Percentiles rank a stretch among this genome's conserved stretches.
These are phyloP conservation scores for Backusella australiensis DNA, from an alignment of 192 early-diverging fungal genomes.

Conservation along the genomic window DNA sequence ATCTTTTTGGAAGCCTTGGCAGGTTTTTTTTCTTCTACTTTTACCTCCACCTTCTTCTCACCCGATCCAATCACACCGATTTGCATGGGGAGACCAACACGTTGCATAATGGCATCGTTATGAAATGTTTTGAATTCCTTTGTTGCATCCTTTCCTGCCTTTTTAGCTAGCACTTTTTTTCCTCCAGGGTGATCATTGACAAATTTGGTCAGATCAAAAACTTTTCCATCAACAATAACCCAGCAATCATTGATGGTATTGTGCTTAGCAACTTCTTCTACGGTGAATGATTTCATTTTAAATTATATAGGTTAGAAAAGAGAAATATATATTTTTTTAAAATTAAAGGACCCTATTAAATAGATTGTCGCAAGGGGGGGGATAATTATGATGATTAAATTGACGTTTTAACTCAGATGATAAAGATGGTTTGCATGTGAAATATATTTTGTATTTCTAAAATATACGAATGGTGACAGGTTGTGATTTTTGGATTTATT, in stretches of 20 bases:
- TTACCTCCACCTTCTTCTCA: neutral
- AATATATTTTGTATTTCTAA: neutral
- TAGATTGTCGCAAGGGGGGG: neutral
- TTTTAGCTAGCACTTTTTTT: slow-evolving; percentile 81
- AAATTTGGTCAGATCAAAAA: slow-evolving; percentile 75
- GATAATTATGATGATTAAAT: neutral
- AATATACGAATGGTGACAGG: neutral
- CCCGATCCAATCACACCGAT: slow-evolving; percentile 23
- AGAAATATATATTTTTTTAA: neutral
- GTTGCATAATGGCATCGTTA: slow-evolving; percentile 32
- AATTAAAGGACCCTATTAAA: neutral
- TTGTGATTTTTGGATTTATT: no score
- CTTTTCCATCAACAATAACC: slow-evolving; percentile 72
- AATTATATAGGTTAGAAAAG: neutral
- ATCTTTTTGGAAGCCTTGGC: neutral
- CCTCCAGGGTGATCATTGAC: slow-evolving; percentile 88
- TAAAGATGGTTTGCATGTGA: neutral
- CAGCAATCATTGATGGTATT: slow-evolving; percentile 70
- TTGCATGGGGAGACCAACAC: slow-evolving; percentile 28
- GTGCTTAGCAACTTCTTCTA: slow-evolving; percentile 65
- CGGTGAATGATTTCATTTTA: slow-evolving; percentile 42
- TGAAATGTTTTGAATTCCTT: slow-evolving; percentile 81
- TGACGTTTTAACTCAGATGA: slow-evolving; percentile 1
- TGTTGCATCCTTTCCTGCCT: slow-evolving; percentile 74
- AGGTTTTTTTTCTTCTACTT: neutral